A percentile compares a stretch with the other conserved stretches of the same genome.
phyloP scores from a whole-genome alignment of 345 rosid species.

The Psidium guajava region DNA sequence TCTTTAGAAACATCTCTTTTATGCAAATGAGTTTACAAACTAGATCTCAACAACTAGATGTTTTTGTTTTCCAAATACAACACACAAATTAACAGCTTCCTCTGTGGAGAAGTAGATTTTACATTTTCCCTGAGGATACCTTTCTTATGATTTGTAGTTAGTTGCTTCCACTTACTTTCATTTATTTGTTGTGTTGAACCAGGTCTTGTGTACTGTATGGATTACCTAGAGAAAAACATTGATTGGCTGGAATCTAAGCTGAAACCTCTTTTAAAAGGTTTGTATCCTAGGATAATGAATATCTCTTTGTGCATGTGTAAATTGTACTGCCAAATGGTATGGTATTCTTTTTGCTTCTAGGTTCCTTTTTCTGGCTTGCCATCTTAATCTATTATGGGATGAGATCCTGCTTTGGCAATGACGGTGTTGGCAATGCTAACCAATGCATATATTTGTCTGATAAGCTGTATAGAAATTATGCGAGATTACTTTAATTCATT shows the following conservation, averaged over 20 bases:
- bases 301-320: not conserved
- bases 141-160: not conserved
- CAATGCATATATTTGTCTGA: not conserved
- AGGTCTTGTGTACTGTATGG: slow-evolving; percentile 90
- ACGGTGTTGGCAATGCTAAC: not conserved
- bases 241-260: slow-evolving; percentile 83
- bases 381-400: not conserved
- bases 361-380: not conserved
- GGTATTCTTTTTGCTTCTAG: not conserved
- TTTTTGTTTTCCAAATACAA: not conserved
- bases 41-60: not conserved
- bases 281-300: not conserved
- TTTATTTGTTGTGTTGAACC: not conserved
- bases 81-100: not conserved
- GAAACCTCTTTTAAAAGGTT: slow-evolving; percentile 79
- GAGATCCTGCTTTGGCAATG: not conserved
- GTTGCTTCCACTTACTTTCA: not conserved
- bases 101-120: not conserved
- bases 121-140: not conserved
- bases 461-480: not conserved
- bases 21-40: not conserved
- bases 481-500: not conserved
- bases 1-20: not conserved
- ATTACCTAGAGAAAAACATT: slow-evolving; percentile 77
- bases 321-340: not conserved